phyloP scores from a whole-genome alignment of 441 rosid genomes.

The Eutrema salsugineum region DNA sequence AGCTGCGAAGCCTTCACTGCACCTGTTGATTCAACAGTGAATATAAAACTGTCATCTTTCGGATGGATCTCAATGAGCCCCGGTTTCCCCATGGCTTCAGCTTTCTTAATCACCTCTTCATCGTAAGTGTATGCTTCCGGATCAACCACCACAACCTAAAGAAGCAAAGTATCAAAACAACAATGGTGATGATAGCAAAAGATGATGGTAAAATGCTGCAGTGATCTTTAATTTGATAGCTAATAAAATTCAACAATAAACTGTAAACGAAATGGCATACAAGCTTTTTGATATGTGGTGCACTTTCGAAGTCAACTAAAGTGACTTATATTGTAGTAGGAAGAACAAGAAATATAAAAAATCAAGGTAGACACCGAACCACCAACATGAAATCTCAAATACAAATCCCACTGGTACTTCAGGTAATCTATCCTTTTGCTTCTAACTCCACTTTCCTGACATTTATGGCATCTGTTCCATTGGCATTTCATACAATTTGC shows the following conservation, averaged over 20 bases:
- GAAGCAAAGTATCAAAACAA: not conserved
- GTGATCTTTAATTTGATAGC: not conserved
- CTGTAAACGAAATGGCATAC: not conserved
- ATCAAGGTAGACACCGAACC: not conserved
- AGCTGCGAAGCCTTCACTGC: slow-evolving; percentile 86
- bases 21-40: slow-evolving; percentile 90
- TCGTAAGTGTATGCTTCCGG: slow-evolving; percentile 88
- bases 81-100: slow-evolving; percentile 85
- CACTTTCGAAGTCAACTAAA: not conserved
- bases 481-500: not conserved
- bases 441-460: not conserved
- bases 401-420: not conserved
- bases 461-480: not conserved
- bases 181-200: not conserved
- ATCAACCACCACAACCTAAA: slow-evolving; percentile 75
- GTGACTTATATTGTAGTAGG: not conserved
- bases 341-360: not conserved
- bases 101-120: slow-evolving; percentile 86
- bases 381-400: not conserved
- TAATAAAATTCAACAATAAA: not conserved
- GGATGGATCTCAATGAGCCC: slow-evolving; percentile 83
- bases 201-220: no score
- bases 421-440: not conserved
- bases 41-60: slow-evolving; percentile 84
- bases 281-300: not conserved